Evolutionary conservation across 208 protist genomes (phyloP), one percentile per base, ranked within the genome.

Genomic region (Endotrypanum monterogeii): DNA sequence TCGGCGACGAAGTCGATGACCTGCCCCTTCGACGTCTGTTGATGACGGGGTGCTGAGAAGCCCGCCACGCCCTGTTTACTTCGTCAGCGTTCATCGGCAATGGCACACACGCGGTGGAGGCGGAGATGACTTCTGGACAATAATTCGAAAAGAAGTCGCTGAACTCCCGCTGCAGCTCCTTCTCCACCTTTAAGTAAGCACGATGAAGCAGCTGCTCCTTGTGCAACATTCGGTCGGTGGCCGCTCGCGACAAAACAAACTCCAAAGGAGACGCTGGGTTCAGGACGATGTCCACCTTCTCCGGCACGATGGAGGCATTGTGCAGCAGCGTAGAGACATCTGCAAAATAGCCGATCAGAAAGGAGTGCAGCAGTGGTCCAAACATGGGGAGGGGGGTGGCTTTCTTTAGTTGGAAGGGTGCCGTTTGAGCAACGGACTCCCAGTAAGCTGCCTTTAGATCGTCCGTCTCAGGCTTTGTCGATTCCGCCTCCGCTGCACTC

Each of bases 331-430:
- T 97, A 37, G 93, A 75, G 52, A 93, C 74, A 67, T 97, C 93
- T 16, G 90, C 93, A 54, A 95, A 97, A 81, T 97, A 97, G 28
- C 93, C 92, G 28, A 95, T 71, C 71, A 94, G 89, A 62, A 90
- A 95, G 3, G 90, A 84, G 14, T 75, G 77, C 5, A 90, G 35
- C 30, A 90, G 77, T 6, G 90, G 87, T 7, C 93, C 93, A 65
- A 91, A 95, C 41, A 79, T 82, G 67, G 90, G 89, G 23, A 97
- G 83, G 18, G 93, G 93, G 18, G 87, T 92, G 8, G 87, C 93
- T 63, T 89, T 83, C 69, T 65, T 73, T 37, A 95, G 74, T 28
- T 71, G 37, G 69, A 97, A 94, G 11, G 88, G 90, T 20, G 78
- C 37, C n/a, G 86, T 86, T 25, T 76, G 57, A 30, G 83, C 79